Evolutionary conservation across 106 monocot genomes (phyloP).

Genomic region (Triglochin maritima): DNA sequence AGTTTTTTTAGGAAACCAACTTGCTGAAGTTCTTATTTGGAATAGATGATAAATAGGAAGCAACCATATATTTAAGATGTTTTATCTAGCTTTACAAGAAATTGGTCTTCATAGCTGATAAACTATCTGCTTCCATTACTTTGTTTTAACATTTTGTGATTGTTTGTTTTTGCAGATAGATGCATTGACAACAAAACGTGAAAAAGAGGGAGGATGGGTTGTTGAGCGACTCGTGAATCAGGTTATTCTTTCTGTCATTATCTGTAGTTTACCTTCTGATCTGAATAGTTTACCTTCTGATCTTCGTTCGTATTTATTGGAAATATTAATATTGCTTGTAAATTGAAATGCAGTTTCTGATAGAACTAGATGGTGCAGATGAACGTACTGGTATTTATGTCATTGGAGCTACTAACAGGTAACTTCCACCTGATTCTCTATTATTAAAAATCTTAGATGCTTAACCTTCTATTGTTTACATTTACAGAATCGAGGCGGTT

Average conservation of each 20-base stretch:
- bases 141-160: neutral
- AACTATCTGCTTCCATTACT: neutral
- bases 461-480: neutral
- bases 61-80: neutral
- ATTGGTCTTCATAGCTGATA: neutral
- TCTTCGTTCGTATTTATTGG: neutral
- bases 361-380: constrained; percentile 91
- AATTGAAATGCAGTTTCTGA: constrained; percentile 40
- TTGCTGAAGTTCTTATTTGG: neutral
- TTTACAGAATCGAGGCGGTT: constrained; percentile 13
- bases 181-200: constrained; percentile 79
- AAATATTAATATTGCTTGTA: neutral
- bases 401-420: constrained; percentile 98
- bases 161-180: constrained; percentile 45
- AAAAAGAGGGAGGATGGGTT: constrained; percentile 75
- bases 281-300: neutral
- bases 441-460: no score
- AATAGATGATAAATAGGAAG: neutral
- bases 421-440: neutral
- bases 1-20: no score
- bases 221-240: constrained; percentile 70
- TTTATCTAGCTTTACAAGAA: neutral
- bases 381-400: constrained; percentile 75
- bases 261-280: neutral
- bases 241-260: constrained; percentile 19